Conservation (phyloP, 2,329 filamentous ascomycete species). For the Trichoderma oligosporum region DNA sequence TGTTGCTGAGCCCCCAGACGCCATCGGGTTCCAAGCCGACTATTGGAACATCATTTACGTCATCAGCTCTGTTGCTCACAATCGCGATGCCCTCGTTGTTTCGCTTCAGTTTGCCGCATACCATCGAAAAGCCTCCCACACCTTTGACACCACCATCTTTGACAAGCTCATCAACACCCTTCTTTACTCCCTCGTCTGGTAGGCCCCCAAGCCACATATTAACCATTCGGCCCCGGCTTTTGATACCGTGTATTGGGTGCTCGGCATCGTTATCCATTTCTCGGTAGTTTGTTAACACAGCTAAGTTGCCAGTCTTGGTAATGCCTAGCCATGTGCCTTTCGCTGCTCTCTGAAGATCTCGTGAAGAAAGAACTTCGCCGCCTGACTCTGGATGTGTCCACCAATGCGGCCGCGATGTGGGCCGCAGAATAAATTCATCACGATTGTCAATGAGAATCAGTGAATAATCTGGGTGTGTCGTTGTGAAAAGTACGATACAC, state of each 20-base stretch:
- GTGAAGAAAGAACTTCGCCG: slow-evolving; percentile 52
- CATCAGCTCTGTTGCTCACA: slow-evolving; percentile 57
- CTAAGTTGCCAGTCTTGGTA: slow-evolving; percentile 56
- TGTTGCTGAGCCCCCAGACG: slow-evolving; percentile 61
- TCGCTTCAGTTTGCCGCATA: slow-evolving; percentile 57
- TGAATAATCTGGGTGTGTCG: slow-evolving; percentile 69
- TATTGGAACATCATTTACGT: slow-evolving; percentile 53
- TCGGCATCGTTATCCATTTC: slow-evolving; percentile 47
- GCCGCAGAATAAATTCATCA: slow-evolving; percentile 66
- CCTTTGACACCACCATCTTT: slow-evolving; percentile 52
- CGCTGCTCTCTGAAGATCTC: slow-evolving; percentile 59
- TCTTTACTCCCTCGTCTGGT: slow-evolving; percentile 43
- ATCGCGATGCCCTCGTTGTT: slow-evolving; percentile 54
- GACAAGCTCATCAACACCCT: slow-evolving; percentile 52
- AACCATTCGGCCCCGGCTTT: slow-evolving; percentile 61
- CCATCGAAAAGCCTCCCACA: slow-evolving; percentile 63
- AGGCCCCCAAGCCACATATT: slow-evolving; percentile 57
- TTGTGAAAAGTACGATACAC: slow-evolving; percentile 76
- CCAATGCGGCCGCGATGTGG: slow-evolving; percentile 62
- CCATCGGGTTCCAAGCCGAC: slow-evolving; percentile 50
- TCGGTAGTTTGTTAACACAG: slow-evolving; percentile 64
- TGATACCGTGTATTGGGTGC: slow-evolving; percentile 51
- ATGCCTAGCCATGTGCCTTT: slow-evolving; percentile 65
- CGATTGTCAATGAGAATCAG: slow-evolving; percentile 75
- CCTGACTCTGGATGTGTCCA: slow-evolving; percentile 49